These are phyloP conservation scores for Apiotrichum sp. DNA, from an alignment of 1,284 basidiomycete species.

Conservation along the genomic window DNA sequence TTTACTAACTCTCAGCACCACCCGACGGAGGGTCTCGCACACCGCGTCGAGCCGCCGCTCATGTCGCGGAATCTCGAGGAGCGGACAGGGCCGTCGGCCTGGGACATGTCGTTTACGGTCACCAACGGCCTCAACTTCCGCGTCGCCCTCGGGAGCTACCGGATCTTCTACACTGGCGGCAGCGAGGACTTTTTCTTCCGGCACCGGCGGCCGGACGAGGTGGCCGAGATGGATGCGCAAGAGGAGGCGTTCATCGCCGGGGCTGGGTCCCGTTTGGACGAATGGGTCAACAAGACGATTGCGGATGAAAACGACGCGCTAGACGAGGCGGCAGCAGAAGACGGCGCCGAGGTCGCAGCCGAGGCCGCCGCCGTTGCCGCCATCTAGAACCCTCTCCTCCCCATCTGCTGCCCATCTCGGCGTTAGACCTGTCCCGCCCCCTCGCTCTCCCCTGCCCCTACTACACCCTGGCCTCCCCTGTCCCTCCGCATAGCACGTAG, in stretches of 20 bases:
- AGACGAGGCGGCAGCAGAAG: neutral
- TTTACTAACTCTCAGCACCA: conserved; percentile 32
- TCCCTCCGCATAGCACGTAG: neutral
- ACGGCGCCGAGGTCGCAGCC: neutral
- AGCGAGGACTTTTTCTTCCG: conserved; percentile 45
- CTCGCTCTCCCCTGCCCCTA: no score
- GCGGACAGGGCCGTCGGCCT: conserved; percentile 4
- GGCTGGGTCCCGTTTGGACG: conserved; percentile 21
- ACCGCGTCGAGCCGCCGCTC: conserved; percentile 62
- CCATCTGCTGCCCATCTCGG: no score
- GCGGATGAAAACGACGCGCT: conserved; percentile 14
- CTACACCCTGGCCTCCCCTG: no score
- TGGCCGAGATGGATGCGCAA: conserved; percentile 8
- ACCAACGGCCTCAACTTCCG: conserved; percentile 51
- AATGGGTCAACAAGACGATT: conserved; percentile 25
- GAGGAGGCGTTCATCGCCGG: conserved; percentile 13
- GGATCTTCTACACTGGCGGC: conserved; percentile 61
- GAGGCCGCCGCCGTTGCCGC: neutral
- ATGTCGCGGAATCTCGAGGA: conserved; percentile 53
- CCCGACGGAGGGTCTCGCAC: conserved; percentile 50
- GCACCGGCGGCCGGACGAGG: conserved; percentile 6
- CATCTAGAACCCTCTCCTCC: no score
- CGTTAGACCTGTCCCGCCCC: no score
- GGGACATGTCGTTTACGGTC: conserved; percentile 23
- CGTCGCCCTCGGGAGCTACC: conserved; percentile 62